A percentile compares a stretch with the other conserved stretches of the same genome.
These are phyloP conservation scores for Penicillium argentinense DNA, from an alignment of 495 filamentous ascomycete genomes.

Conservation along the genomic window DNA sequence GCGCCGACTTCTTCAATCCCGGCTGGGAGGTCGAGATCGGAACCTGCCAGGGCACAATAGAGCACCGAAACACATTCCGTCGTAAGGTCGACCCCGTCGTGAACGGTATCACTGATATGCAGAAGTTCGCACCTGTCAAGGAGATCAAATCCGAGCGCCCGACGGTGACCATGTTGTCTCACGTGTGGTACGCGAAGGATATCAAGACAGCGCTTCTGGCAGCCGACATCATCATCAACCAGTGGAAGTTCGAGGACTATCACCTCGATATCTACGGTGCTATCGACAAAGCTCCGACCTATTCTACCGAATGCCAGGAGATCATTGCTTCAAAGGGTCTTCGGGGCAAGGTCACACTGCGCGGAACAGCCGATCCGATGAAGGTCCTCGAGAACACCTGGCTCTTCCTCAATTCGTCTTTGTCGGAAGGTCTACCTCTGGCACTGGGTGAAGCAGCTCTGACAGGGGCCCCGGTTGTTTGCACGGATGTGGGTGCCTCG, in stretches of 20 bases:
- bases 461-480: constrained; percentile 63
- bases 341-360: constrained; percentile 50
- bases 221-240: constrained; percentile 65
- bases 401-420: constrained; percentile 67
- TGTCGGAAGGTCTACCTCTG: constrained; percentile 64
- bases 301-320: constrained; percentile 61
- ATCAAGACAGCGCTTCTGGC: constrained; percentile 64
- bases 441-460: constrained; percentile 66
- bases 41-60: constrained; percentile 55
- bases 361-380: constrained; percentile 56
- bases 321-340: constrained; percentile 62
- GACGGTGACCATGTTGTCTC: constrained; percentile 65
- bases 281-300: constrained; percentile 58
- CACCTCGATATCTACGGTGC: constrained; percentile 63
- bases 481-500: constrained; percentile 65
- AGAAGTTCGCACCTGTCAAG: constrained; percentile 59
- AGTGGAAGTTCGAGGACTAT: constrained; percentile 66
- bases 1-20: constrained; percentile 67
- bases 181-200: constrained; percentile 66
- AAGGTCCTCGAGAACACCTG: constrained; percentile 61
- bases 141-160: constrained; percentile 56
- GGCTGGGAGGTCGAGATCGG: constrained; percentile 68
- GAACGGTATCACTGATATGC: constrained; percentile 67
- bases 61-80: constrained; percentile 58
- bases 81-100: constrained; percentile 68